These are phyloP conservation scores for Vitis hybrid DNA, from an alignment of 177 flowering plant species.

Conservation along the genomic window DNA sequence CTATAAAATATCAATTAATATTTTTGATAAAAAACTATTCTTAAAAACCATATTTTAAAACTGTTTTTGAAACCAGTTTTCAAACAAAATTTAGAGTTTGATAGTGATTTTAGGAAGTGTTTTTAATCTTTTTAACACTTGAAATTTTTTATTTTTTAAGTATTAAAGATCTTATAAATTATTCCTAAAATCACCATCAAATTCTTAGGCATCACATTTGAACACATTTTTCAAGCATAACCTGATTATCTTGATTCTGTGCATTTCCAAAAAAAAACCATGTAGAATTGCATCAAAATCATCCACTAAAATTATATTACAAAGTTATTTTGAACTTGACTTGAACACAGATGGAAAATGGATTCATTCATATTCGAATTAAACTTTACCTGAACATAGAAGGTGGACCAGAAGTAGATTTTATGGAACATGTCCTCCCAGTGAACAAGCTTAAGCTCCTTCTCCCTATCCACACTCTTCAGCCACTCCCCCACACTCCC, in stretches of 20 bases:
- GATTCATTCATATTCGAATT: not conserved
- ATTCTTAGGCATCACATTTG: too few species aligned
- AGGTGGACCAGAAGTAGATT: slow-evolving; percentile 67
- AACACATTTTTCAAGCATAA: too few species aligned
- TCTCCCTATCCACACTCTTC: slow-evolving; percentile 38
- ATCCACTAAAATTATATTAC: too few species aligned
- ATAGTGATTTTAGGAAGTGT: rapidly evolving
- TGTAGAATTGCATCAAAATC: too few species aligned
- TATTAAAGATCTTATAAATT: rapidly evolving
- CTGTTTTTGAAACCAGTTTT: too few species aligned
- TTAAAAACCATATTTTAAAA: too few species aligned
- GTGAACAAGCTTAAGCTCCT: slow-evolving; percentile 50
- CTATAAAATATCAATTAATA: rapidly evolving
- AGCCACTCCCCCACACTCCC: slow-evolving; percentile 70
- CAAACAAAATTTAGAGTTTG: too few species aligned
- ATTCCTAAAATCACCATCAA: rapidly evolving
- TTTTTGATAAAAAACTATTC: too few species aligned
- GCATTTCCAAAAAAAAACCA: too few species aligned
- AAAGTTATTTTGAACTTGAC: too few species aligned
- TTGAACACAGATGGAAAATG: not conserved
- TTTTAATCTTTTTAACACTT: too few species aligned
- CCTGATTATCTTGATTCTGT: too few species aligned
- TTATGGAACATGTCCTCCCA: slow-evolving; percentile 69
- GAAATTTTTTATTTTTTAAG: rapidly evolving
- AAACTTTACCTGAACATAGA: slow-evolving; percentile 57